Percentiles rank a stretch among this genome's conserved stretches.
Evolutionary conservation across 1,139 yeast species (phyloP).

Genomic region (Magnusiomyces tetraspermus): DNA sequence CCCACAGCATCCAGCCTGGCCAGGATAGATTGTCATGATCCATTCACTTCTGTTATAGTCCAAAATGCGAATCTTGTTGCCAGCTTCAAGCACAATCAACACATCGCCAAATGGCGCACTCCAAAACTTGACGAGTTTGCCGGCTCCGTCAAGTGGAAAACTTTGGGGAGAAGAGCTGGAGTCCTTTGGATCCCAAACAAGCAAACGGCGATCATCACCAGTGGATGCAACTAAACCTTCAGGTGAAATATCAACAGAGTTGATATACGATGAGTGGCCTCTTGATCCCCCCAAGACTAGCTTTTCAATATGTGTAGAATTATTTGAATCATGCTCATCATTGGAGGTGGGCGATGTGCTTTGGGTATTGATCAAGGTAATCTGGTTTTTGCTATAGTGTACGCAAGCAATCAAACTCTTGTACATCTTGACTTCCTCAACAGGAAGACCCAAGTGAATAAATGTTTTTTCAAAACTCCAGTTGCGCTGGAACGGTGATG

Average conservation of each 20-base stretch:
- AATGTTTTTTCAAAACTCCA: constrained; percentile 16
- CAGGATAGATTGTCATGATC: constrained; percentile 30
- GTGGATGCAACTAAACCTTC: constrained; percentile 28
- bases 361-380: constrained; percentile 16
- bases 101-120: constrained; percentile 28
- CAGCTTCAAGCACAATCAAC: constrained; percentile 30
- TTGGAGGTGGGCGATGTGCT: neutral
- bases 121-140: constrained; percentile 30
- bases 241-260: constrained; percentile 29
- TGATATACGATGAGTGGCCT: constrained; percentile 27
- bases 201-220: constrained; percentile 29
- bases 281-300: constrained; percentile 11
- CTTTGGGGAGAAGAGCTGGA: constrained; percentile 16
- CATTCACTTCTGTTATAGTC: constrained; percentile 31
- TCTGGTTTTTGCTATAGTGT: constrained; percentile 21
- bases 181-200: constrained; percentile 25
- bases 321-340: neutral
- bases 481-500: constrained; percentile 16
- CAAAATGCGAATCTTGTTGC: constrained; percentile 26
- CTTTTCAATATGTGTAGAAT: neutral
- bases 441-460: constrained; percentile 21
- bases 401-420: constrained; percentile 21
- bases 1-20: constrained; percentile 18
- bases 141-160: constrained; percentile 22
- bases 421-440: constrained; percentile 17